Evolutionary conservation across 805 yeast species (phyloP).

Genomic region (Candida hungchunana): DNA sequence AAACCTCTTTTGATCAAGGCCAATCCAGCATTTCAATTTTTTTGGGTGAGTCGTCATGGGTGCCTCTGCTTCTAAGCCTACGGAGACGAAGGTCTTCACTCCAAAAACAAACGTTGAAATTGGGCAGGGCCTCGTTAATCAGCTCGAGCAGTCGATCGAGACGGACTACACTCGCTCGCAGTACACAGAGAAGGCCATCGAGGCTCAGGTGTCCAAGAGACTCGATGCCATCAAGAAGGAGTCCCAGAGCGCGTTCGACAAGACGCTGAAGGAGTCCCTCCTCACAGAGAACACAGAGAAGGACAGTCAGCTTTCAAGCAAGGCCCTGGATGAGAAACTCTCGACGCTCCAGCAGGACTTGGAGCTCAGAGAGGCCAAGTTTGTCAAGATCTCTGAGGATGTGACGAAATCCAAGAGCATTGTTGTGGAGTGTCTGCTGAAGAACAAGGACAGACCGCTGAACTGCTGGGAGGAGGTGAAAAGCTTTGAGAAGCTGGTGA

Average conservation of each 20-base stretch:
- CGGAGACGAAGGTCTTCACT: conserved; percentile 58
- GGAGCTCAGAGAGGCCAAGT: conserved; percentile 31
- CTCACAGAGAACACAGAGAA: conserved; percentile 32
- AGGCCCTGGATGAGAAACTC: conserved; percentile 39
- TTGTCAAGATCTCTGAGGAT: conserved; percentile 34
- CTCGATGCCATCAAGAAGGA: conserved; percentile 50
- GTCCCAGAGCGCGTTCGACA: conserved; percentile 47
- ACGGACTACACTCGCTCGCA: conserved; percentile 71
- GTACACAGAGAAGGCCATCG: conserved; percentile 59
- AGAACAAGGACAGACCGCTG: conserved; percentile 60
- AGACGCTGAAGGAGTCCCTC: conserved; percentile 41
- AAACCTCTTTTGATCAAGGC: no score
- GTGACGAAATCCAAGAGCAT: conserved; percentile 43
- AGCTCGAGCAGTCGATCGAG: conserved; percentile 58
- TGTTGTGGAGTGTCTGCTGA: conserved; percentile 54
- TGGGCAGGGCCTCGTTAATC: conserved; percentile 57
- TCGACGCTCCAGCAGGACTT: conserved; percentile 34
- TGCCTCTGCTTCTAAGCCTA: conserved; percentile 52
- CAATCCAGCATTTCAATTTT: no score
- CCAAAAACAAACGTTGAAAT: conserved; percentile 68
- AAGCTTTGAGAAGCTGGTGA: conserved; percentile 57
- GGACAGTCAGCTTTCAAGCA: conserved; percentile 29
- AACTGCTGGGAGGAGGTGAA: conserved; percentile 83
- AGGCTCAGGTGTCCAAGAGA: conserved; percentile 58
- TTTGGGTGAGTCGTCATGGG: no score